Evolutionary conservation across 208 protist genomes (phyloP), one percentile per base, ranked within the genome.

Genomic region (Lotmaria passim): DNA sequence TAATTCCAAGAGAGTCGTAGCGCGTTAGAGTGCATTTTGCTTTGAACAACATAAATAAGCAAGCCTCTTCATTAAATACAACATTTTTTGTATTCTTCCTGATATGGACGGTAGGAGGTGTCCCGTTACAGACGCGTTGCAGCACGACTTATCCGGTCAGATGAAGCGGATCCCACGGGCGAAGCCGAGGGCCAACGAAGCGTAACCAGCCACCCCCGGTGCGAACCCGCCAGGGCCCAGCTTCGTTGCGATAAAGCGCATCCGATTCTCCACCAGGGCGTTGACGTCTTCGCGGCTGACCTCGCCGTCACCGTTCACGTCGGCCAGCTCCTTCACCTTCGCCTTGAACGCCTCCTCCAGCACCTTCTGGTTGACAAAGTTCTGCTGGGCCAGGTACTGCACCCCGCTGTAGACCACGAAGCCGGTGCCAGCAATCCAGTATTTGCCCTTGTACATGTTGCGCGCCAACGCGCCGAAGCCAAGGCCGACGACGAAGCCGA

Each of bases 321-420:
- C 82, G 0, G 78, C 78, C 57, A 90, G 57, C 56, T 86, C 57
- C 48, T 72, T 69, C 53, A 86, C 52, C 71, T 86, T 85, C n/a
- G 48, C 17, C 63, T 78, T 77, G 71, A 90, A 86, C 36, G 68
- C 60, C 23, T 56, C 43, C 72, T 85, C 78, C 39, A 86, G 65
- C 24, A 75, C 47, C 30, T 76, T 59, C 61, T 78, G 59, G 50
- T 93, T 83, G 5, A 93, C 73, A 70, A 79, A 83, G 58, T 86
- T 89, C 71, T 79, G 59, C 78, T 93, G 83, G 21, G 78, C 78
- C 12, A 87, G 51, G 68, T 86, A 93, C 78, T 88, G 87, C 28
- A 86, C 12, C 11, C 70, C 79, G 17, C 57, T 78, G 79, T 90
- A 90, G 19, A 44, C 33, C 12, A 31, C 23, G 21, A 86, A 48